phyloP scores from a whole-genome alignment of 371 early-diverging fungal species.

The Blastocladiella emersonii region DNA sequence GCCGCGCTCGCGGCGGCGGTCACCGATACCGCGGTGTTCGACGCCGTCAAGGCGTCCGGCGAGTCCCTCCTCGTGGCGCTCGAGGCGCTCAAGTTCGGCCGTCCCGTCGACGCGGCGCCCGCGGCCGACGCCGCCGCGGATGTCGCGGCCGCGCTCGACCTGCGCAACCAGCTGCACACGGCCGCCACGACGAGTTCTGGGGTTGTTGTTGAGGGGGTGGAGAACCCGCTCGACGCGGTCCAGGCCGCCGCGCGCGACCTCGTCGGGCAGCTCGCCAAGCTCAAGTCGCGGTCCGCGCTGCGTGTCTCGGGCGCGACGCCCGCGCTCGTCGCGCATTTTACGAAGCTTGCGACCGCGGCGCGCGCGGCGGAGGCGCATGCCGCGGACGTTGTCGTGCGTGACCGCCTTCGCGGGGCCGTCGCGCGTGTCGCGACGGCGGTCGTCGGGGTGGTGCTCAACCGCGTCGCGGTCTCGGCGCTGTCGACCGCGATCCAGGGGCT shows the following conservation, averaged over 20 bases:
- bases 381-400: not conserved
- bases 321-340: conserved; percentile 4
- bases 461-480: not conserved
- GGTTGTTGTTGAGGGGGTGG: conserved; percentile 20
- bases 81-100: not conserved
- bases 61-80: not conserved
- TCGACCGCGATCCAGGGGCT: not conserved
- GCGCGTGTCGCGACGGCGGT: not conserved
- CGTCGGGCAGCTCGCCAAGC: conserved; percentile 21
- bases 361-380: not conserved
- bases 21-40: not conserved
- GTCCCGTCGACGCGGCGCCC: not conserved
- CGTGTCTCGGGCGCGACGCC: conserved; percentile 21
- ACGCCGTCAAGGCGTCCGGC: not conserved
- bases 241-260: conserved; percentile 19
- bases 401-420: not conserved
- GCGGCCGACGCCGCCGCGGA: not conserved
- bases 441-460: not conserved
- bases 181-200: conserved; percentile 31
- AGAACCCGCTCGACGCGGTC: conserved; percentile 19
- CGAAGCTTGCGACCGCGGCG: not conserved
- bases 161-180: conserved; percentile 26
- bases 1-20: not conserved
- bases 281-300: conserved; percentile 15
- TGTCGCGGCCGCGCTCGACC: conserved; percentile 13